Base-by-base conservation (phyloP, 139 green algal species). In the Auxenochlorella pyrenoidosa region DNA sequence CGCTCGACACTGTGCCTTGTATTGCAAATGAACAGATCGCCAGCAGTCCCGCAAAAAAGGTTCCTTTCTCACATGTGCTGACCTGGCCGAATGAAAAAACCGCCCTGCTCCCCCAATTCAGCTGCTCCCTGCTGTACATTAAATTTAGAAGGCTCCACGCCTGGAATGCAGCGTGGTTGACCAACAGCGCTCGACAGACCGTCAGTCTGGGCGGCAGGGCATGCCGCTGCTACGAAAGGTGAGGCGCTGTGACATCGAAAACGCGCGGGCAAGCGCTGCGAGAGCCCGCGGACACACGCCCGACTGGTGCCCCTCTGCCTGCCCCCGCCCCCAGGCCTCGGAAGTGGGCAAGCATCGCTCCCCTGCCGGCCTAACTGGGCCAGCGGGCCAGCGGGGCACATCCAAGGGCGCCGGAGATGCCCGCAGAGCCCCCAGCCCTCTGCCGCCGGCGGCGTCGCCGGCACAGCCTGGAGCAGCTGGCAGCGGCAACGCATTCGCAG, bases 141-240 rank as follows among this genome's bases (percentile, higher is more conserved):
- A 2, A 63, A 63, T 24, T 28, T 24, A 63, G 54, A n/a, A n/a
- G n/a, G n/a, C 15, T 22, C 54, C 16, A 22, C 54, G 12, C 54
- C 54, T 24, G 10, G 54, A 24, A 63, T 63, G 54, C 12, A 13
- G 15, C 15, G 2, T 4, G 54, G 54, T 63, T 63, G 54, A 63
- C 54, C 54, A 63, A 63, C 54, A 63, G 54, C 54, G 54, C 54
- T 63, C 54, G 54, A 63, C 54, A 63, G 54, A 63, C 54, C 54
- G 54, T 63, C 54, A 24, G 54, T 13, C 54, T 24, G 54, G 54
- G 54, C 16, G 54, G 18, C 54, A 8, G 54, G 18, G 54, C 26
- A 85, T 85, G 80, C 40, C 80, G 28, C 80, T 77, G 40, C 40
- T 63, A 15, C 80, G 80, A 60, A 85, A 85, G 80, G 80, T 76